Base-by-base conservation (phyloP, 2,329 filamentous ascomycete genomes). In the Fusarium luffae region DNA sequence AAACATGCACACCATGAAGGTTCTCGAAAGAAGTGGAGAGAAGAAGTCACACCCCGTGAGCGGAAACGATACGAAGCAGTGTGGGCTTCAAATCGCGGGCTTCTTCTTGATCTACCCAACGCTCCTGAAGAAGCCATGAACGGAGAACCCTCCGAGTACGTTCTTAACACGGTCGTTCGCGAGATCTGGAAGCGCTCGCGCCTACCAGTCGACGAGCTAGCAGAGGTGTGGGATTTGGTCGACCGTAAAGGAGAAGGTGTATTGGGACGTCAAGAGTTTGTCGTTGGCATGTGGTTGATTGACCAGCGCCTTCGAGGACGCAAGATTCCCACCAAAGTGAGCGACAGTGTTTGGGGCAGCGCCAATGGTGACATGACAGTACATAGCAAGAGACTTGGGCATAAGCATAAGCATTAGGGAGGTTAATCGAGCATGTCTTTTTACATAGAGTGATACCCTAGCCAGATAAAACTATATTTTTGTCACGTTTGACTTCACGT, bases 31-130 rank as follows among this genome's bases (percentile, higher is more conserved):
- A 87, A 92, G 9, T 96, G 93, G 93, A 87, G 92, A 43, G 92
- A 94, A 70, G 85, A 89, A 65, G 87, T 96, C 43, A 92, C 90
- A 0, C 85, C 88, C 49, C 83, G 88, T 7, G 92, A 96, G 75
- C 84, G 91, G n/a, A 92, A 92, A 75, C 86, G 93, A 3, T 96
- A 96, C 78, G 93, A 95, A 78, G 93, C 91, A 4, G 87, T 96
- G 2, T 96, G 92, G 92, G 93, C 93, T 2, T 93, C 92, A 43
- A 96, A 96, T 74, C 88, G 89, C 50, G 92, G 92, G 0, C 62
- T 89, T 0, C 79, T 88, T 11, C 76, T 86, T 4, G 73, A 80
- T 4, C 23, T 63, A 16, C 57, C 66, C 14, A 67, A 68, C 56
- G 63, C 68, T 8, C 71, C 73, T 18, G n/a, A 55, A 1, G 68